Evolutionary conservation across 140 eudicot species (phyloP).

Genomic region (Oenanthe javanica): DNA sequence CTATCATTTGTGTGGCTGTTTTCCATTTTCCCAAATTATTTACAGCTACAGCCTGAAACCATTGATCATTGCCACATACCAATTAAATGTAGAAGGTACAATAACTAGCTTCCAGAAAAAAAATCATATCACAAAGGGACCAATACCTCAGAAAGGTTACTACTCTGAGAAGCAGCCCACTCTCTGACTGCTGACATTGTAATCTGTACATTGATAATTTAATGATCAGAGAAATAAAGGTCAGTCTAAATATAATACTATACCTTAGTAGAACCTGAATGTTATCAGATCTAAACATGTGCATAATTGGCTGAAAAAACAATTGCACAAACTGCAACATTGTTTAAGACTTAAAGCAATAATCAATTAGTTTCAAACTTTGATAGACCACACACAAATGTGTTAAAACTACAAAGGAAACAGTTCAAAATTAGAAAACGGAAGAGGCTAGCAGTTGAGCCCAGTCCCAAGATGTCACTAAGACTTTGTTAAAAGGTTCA

Average conservation of each 20-base stretch:
- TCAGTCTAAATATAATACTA: neutral
- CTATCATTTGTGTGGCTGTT: slow-evolving; percentile 95
- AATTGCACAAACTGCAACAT: neutral
- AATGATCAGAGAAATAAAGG: slow-evolving; percentile 18
- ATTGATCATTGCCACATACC: neutral
- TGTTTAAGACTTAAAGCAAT: neutral
- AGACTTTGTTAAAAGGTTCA: neutral
- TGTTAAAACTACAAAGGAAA: neutral
- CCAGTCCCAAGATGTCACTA: neutral
- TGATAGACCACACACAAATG: neutral
- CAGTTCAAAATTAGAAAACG: neutral
- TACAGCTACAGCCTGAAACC: slow-evolving; percentile 93
- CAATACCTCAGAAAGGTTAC: slow-evolving; percentile 78
- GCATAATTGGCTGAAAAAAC: neutral
- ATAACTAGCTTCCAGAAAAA: neutral
- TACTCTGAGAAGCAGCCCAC: slow-evolving; percentile 98
- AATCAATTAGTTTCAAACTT: neutral
- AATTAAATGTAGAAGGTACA: neutral
- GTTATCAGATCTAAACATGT: neutral
- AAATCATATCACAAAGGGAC: neutral
- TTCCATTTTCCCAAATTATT: slow-evolving; percentile 98
- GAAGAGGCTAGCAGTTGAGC: neutral
- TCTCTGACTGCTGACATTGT: slow-evolving; percentile 99
- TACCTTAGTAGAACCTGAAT: neutral
- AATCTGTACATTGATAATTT: slow-evolving; percentile 43